phyloP scores from a whole-genome alignment of 768 basidiomycete species.

The Dendrothele bispora region DNA sequence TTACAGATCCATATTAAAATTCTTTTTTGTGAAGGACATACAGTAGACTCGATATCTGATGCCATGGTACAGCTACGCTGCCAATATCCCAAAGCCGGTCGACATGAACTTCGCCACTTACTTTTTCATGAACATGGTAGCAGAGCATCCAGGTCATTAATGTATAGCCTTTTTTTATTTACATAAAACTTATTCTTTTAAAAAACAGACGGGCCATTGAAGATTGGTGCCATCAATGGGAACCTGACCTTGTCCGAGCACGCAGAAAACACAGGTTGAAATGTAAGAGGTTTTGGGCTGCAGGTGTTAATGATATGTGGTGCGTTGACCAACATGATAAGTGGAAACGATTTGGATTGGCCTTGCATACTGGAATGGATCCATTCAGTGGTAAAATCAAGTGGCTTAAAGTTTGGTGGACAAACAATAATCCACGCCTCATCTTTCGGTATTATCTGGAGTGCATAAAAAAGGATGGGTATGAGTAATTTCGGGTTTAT shows the following conservation, averaged over 20 bases:
- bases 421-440: slow-evolving; percentile 34
- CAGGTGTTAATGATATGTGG: slow-evolving; percentile 40
- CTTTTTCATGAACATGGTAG: no score
- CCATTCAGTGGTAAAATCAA: slow-evolving; percentile 29
- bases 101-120: no score
- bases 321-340: slow-evolving; percentile 48
- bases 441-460: slow-evolving; percentile 33
- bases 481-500: no score
- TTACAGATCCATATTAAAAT: no score
- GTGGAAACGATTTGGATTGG: slow-evolving; percentile 38
- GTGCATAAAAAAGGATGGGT: not conserved
- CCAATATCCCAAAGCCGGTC: no score
- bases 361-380: slow-evolving; percentile 33
- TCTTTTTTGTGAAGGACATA: no score
- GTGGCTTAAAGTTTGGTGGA: slow-evolving; percentile 45
- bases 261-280: not conserved
- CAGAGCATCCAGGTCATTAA: no score
- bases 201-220: not conserved
- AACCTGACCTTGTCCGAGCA: not conserved
- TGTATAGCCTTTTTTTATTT: no score
- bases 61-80: no score
- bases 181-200: no score
- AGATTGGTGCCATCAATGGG: not conserved
- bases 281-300: not conserved
- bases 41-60: no score